phyloP scores from a whole-genome alignment of 179 eudicot species.

The Nepenthes alata region DNA sequence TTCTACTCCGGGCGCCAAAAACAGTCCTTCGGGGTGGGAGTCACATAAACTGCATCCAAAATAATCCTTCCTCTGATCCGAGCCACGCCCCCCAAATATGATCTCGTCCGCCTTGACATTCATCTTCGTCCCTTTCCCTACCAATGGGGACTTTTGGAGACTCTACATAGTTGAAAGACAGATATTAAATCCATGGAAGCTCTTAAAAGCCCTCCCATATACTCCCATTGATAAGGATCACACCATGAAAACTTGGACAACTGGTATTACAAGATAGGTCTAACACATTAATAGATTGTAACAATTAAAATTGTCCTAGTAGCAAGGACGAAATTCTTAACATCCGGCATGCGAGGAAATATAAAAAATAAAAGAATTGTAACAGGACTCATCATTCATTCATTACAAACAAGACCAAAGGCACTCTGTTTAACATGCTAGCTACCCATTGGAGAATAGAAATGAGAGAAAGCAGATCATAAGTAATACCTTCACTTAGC shows the following conservation, averaged over 20 bases:
- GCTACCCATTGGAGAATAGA: neutral
- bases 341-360: neutral
- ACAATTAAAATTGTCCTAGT: too few relatives aligned
- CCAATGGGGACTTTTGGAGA: conserved; percentile 9
- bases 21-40: neutral
- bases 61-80: conserved; percentile 57
- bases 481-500: conserved; percentile 26
- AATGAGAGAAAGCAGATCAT: neutral
- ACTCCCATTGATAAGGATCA: too few relatives aligned
- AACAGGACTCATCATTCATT: too few relatives aligned
- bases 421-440: neutral
- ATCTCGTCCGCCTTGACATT: conserved; percentile 7
- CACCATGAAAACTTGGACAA: too few relatives aligned
- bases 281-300: too few relatives aligned
- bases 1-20: too few relatives aligned
- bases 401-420: too few relatives aligned
- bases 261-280: too few relatives aligned
- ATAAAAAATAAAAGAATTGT: too few relatives aligned
- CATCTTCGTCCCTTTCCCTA: conserved; percentile 7
- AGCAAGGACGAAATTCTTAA: neutral
- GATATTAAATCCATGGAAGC: neutral
- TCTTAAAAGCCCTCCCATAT: too few relatives aligned
- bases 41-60: conserved; percentile 43
- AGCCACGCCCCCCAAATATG: conserved; percentile 54
- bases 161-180: conserved; percentile 11